These are phyloP conservation scores for Tilletia indica DNA, from an alignment of 1,284 basidiomycete species.

Conservation along the genomic window DNA sequence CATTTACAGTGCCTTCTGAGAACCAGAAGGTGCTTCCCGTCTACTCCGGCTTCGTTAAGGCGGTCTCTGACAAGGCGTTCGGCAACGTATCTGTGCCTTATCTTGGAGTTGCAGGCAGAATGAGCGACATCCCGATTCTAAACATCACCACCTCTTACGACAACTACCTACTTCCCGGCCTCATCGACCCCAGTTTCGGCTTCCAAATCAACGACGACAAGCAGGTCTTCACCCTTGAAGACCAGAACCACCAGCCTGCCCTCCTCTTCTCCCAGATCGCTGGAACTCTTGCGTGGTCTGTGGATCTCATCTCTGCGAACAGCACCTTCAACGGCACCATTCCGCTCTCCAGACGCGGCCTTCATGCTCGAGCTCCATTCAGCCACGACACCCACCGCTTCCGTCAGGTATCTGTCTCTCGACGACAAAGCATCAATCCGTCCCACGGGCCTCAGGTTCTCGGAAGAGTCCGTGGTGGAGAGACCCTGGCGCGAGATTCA, in stretches of 20 bases:
- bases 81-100: not conserved
- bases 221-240: slow-evolving; percentile 28
- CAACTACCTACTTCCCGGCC: slow-evolving; percentile 32
- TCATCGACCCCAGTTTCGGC: slow-evolving; percentile 22
- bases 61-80: not conserved
- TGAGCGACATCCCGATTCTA: slow-evolving; percentile 45
- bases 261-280: slow-evolving; percentile 24
- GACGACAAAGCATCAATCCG: too few relatives aligned
- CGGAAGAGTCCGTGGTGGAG: too few relatives aligned
- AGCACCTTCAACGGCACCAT: not conserved
- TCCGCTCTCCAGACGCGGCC: too few relatives aligned
- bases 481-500: too few relatives aligned
- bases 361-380: too few relatives aligned
- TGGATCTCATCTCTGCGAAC: not conserved
- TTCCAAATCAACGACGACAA: slow-evolving; percentile 27
- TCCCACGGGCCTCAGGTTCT: too few relatives aligned
- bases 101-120: slow-evolving; percentile 63
- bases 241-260: slow-evolving; percentile 29
- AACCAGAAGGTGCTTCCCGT: slow-evolving; percentile 63
- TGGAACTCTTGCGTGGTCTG: not conserved
- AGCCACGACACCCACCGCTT: too few relatives aligned
- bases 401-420: too few relatives aligned
- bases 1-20: slow-evolving; percentile 60
- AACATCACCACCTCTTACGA: slow-evolving; percentile 62
- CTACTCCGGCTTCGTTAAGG: slow-evolving; percentile 49